Percentiles rank a stretch among this genome's conserved stretches.
Evolutionary conservation across 352 stramenopile species (phyloP).

Genomic region (Pythium guiyangense): DNA sequence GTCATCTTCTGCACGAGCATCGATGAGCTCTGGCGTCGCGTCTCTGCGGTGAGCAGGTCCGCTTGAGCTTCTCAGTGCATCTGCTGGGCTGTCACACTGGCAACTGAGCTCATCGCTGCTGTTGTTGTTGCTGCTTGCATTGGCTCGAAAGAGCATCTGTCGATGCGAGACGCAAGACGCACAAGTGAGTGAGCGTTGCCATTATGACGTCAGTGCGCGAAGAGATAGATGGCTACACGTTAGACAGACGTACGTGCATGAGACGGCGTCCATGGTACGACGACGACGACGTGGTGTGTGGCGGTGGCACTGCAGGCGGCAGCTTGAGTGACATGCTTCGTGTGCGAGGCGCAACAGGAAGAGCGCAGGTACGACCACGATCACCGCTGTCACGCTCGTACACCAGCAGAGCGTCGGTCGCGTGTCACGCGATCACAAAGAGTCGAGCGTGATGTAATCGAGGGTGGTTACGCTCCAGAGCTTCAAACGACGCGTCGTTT

Average conservation of each 20-base stretch:
- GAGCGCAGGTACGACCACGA: no score
- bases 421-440: no score
- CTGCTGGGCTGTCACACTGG: no score
- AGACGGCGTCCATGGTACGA: constrained; percentile 28
- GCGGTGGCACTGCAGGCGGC: not conserved
- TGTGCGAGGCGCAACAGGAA: not conserved
- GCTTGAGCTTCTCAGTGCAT: no score
- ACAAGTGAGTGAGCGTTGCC: not conserved
- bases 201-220: no score
- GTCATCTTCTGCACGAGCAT: constrained; percentile 1
- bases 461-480: no score
- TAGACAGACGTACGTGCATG: constrained; percentile 26
- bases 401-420: no score
- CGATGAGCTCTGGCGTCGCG: not conserved
- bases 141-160: constrained; percentile 51
- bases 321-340: constrained; percentile 16
- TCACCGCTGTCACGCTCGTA: no score
- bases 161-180: not conserved
- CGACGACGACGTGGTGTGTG: not conserved
- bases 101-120: not conserved
- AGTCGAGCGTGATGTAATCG: no score
- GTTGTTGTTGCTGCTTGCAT: constrained; percentile 4
- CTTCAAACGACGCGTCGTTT: no score
- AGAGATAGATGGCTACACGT: not conserved
- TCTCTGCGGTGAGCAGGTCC: no score